Base-by-base conservation (phyloP, 1,284 basidiomycete genomes). In the Stereum hirsutum region DNA sequence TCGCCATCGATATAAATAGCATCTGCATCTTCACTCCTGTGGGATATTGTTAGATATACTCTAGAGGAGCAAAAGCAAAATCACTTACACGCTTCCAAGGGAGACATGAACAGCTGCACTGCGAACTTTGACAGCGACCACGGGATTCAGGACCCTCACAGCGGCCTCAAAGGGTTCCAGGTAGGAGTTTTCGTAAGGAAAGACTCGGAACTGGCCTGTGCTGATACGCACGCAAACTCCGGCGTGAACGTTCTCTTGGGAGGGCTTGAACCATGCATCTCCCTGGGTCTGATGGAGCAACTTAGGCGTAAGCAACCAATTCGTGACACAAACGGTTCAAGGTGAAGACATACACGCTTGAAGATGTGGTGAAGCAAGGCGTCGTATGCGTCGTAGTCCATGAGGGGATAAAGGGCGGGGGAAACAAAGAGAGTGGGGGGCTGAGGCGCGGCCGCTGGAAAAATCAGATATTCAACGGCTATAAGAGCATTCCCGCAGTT, bases 41-140 rank as follows among this genome's bases (percentile, higher is more conserved):
- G 11, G 31, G 34, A 25, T 35, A 12, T 3, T 2, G 42, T 47
- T 4, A 40, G 38, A 7, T 21, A 20, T 15, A 17, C 6, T 26
- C 20, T 17, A 30, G 39, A 20, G 27, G 24, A 30, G 15, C 48
- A 33, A 36, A 36, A 17, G 12, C 3, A 10, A 12, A 31, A 19
- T 10, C 17, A 72, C 85, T 48, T 57, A 88, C 79, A 82, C 72
- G 24, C 71, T 74, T 20, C 72, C 62, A 49, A 87, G 69, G 30
- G 86, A 84, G 28, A 84, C 84, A 54, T 88, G 81, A 15, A 89
- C 81, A n/a, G 86, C 82, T 26, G 85, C 83, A 52, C 77, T 83
- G 30, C 85, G 76, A 35, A 87, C 65, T 61, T 88, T 89, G 55
- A 89, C 79, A 3, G 86, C 86, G 34, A 88, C 82, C 38, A 87